Percentiles rank a stretch among this genome's conserved stretches.
These are phyloP conservation scores for Piedraia hortae DNA, from an alignment of 2,329 filamentous ascomycete species.

Conservation along the genomic window DNA sequence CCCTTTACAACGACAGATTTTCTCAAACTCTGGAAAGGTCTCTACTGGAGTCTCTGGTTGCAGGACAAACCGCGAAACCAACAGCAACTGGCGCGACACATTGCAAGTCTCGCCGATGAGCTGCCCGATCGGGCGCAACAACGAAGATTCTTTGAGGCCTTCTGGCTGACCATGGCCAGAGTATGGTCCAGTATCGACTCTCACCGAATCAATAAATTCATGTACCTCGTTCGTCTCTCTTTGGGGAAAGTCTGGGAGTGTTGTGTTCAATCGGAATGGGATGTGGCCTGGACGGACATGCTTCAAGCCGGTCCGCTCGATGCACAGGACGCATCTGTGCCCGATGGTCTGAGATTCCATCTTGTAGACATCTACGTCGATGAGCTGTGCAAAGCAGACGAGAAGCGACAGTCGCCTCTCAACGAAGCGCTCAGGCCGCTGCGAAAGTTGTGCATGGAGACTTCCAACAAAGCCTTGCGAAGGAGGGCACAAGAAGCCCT, in stretches of 20 bases:
- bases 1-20: constrained; percentile 40
- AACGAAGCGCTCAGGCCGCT: constrained; percentile 27
- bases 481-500: constrained; percentile 41
- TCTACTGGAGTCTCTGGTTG: constrained; percentile 80
- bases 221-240: constrained; percentile 57
- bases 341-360: constrained; percentile 67
- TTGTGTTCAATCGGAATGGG: constrained; percentile 16
- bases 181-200: constrained; percentile 25
- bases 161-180: constrained; percentile 24
- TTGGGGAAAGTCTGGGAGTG: constrained; percentile 39
- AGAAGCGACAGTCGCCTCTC: constrained; percentile 17
- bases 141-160: constrained; percentile 20
- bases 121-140: constrained; percentile 20
- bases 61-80: constrained; percentile 70
- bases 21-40: constrained; percentile 77
- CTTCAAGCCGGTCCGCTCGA: constrained; percentile 21
- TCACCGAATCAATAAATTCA: constrained; percentile 59
- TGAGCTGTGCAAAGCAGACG: constrained; percentile 47
- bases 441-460: constrained; percentile 26
- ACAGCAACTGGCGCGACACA: constrained; percentile 52
- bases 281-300: constrained; percentile 19
- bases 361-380: constrained; percentile 78
- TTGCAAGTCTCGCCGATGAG: constrained; percentile 39
- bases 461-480: constrained; percentile 43
- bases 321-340: constrained; percentile 28